phyloP scores from a whole-genome alignment of 805 yeast species.

The Ogataea pignaliae region DNA sequence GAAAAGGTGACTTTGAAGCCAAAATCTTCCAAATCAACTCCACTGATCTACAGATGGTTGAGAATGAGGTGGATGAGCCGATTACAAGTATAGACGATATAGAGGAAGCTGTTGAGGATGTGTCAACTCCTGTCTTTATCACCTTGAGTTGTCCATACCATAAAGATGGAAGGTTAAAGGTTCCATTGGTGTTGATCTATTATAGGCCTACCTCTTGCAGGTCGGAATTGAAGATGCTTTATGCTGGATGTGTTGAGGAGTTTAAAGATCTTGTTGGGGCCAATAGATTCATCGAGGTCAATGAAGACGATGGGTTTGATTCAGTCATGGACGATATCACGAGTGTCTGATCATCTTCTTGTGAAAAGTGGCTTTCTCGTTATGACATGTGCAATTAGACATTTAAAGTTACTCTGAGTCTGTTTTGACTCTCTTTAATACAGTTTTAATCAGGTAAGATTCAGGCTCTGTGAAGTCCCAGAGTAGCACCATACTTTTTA shows the following conservation, averaged over 20 bases:
- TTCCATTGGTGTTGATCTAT: slow-evolving; percentile 77
- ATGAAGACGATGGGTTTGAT: slow-evolving; percentile 69
- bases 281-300: slow-evolving; percentile 53
- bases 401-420: too few relatives aligned
- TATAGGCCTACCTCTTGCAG: slow-evolving; percentile 87
- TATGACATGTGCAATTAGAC: too few relatives aligned
- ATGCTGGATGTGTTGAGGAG: slow-evolving; percentile 85
- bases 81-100: slow-evolving; percentile 42
- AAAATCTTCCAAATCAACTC: slow-evolving; percentile 58
- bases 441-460: too few relatives aligned
- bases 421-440: too few relatives aligned
- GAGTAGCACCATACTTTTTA: too few relatives aligned
- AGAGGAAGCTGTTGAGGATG: slow-evolving; percentile 68
- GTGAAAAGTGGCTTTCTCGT: too few relatives aligned
- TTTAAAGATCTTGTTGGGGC: slow-evolving; percentile 78
- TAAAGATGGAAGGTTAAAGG: slow-evolving; percentile 66
- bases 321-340: slow-evolving; percentile 40
- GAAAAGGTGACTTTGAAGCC: slow-evolving; percentile 59
- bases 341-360: not conserved
- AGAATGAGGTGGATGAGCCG: slow-evolving; percentile 33
- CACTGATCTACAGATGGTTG: slow-evolving; percentile 44
- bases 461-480: too few relatives aligned
- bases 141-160: slow-evolving; percentile 73
- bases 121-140: slow-evolving; percentile 72
- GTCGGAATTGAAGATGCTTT: slow-evolving; percentile 77